Base-by-base conservation (phyloP, 768 basidiomycete species). In the Punctularia strigosozonata region DNA sequence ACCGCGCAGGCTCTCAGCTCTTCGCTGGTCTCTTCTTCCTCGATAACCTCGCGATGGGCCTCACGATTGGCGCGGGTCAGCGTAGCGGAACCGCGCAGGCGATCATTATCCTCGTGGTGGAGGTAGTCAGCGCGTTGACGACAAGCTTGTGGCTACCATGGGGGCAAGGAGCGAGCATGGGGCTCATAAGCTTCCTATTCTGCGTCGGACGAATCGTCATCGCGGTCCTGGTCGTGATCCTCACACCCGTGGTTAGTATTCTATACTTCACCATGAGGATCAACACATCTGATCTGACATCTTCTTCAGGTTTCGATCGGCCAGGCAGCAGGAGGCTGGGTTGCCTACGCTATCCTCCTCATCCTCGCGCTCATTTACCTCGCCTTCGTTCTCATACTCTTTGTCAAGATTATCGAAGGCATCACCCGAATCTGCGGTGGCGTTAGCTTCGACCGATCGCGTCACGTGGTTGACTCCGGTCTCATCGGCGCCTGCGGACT, bases 111-210 rank as follows among this genome's bases (percentile, higher is more conserved):
- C 68, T 98, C 20, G 71, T 95, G 22, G 73, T 89, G 15, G 95
- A 99, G 56, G 82, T 99, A 13, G 68, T 69, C 17, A 79, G 84
- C 31, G 87, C 91, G 4, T 64, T 98, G 42, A 75, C 86, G 20
- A 95, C 92, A 23, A 91, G 86, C 44, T 66, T 94, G 23, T 95
- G 89, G 89, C 71, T 95, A 43, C 92, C 92, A 14, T 99, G 94
- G 94, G 89, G 88, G 22, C 83, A 83, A 38, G 90, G 94, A 1
- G 90, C 94, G 2, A 86, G 89, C 44, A 98, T 98, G 95, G 94
- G 92, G 12, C 68, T 91, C 25, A 80, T 94, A 42, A 90, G 87
- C 55, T 97, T 97, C 66, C 63, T 95, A 51, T 82, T 94, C 50
- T 90, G 88, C 42, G 85, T 94, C 4, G 79, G 85, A 17, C 70